phyloP scores from a whole-genome alignment of 2,329 filamentous ascomycete species.

The Fusarium cyanostomum region DNA sequence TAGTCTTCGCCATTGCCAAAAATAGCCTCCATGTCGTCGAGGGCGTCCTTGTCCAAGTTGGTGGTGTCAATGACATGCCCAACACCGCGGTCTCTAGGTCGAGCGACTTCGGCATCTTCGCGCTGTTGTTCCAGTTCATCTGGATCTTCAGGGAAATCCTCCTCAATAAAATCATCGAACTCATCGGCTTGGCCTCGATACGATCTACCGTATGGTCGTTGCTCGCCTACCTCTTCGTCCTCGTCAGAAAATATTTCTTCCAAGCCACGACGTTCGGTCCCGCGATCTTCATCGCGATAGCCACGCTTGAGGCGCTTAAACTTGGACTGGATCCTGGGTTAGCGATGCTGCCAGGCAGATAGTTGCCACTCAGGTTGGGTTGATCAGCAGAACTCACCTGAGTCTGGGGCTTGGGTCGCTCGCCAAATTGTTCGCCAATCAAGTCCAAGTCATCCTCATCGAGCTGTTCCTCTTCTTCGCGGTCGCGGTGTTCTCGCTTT shows the following conservation, averaged over 20 bases:
- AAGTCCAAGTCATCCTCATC: constrained; percentile 97
- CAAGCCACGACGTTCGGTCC: constrained; percentile 74
- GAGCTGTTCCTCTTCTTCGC: constrained; percentile 85
- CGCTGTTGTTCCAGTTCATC: constrained; percentile 77
- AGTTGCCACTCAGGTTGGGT: neutral
- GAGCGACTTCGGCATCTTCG: constrained; percentile 89
- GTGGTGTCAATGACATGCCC: constrained; percentile 79
- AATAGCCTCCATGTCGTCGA: constrained; percentile 95
- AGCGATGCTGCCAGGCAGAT: neutral
- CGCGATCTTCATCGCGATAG: constrained; percentile 75
- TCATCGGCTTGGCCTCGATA: constrained; percentile 76
- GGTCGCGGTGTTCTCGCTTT: constrained; percentile 80
- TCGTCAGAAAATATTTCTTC: constrained; percentile 97
- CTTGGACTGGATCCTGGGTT: constrained; percentile 69
- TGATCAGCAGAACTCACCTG: constrained; percentile 68
- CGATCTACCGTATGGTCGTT: constrained; percentile 60
- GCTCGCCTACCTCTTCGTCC: constrained; percentile 76
- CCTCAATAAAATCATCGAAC: constrained; percentile 96
- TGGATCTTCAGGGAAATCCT: constrained; percentile 90
- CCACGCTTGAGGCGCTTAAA: constrained; percentile 97
- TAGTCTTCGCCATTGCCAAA: constrained; percentile 98
- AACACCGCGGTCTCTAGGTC: constrained; percentile 77
- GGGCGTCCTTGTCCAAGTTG: constrained; percentile 87
- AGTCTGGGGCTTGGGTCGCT: constrained; percentile 66
- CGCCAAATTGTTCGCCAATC: constrained; percentile 84